Conservation (phyloP, 2,329 filamentous ascomycete species). For the Fusarium sp. region DNA sequence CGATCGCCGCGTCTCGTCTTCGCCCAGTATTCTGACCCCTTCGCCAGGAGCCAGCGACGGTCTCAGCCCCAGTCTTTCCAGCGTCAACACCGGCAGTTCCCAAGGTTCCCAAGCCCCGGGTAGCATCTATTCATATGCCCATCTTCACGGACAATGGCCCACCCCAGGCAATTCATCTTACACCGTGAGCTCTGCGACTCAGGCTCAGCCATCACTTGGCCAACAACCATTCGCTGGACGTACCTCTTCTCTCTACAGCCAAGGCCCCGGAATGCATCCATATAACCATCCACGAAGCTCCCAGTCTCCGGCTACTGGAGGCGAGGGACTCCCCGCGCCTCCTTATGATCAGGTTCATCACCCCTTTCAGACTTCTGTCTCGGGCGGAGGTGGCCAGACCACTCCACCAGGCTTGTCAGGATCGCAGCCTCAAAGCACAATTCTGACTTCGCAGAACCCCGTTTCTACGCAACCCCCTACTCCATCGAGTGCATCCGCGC, state of each 20-base stretch:
- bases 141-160: slow-evolving; percentile 69
- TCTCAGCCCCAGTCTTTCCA: slow-evolving; percentile 70
- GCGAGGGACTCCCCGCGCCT: slow-evolving; percentile 72
- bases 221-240: slow-evolving; percentile 46
- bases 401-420: slow-evolving; percentile 46
- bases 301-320: slow-evolving; percentile 62
- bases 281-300: slow-evolving; percentile 50
- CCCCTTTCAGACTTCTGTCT: slow-evolving; percentile 70
- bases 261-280: slow-evolving; percentile 61
- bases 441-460: slow-evolving; percentile 45
- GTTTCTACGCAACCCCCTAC: slow-evolving; percentile 58
- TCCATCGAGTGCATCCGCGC: slow-evolving; percentile 63
- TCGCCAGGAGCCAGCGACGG: slow-evolving; percentile 66
- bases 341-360: slow-evolving; percentile 75
- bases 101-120: slow-evolving; percentile 66
- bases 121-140: slow-evolving; percentile 62
- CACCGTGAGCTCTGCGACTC: slow-evolving; percentile 61
- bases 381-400: slow-evolving; percentile 56
- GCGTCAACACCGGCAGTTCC: slow-evolving; percentile 69
- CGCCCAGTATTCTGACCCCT: slow-evolving; percentile 51
- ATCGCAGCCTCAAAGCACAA: slow-evolving; percentile 41
- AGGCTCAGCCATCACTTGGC: slow-evolving; percentile 45
- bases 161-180: slow-evolving; percentile 62
- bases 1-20: slow-evolving; percentile 44
- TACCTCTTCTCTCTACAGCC: slow-evolving; percentile 56